Evolutionary conservation across 2,329 filamentous ascomycete genomes (phyloP).

Genomic region (Aspergillaceae sp.): DNA sequence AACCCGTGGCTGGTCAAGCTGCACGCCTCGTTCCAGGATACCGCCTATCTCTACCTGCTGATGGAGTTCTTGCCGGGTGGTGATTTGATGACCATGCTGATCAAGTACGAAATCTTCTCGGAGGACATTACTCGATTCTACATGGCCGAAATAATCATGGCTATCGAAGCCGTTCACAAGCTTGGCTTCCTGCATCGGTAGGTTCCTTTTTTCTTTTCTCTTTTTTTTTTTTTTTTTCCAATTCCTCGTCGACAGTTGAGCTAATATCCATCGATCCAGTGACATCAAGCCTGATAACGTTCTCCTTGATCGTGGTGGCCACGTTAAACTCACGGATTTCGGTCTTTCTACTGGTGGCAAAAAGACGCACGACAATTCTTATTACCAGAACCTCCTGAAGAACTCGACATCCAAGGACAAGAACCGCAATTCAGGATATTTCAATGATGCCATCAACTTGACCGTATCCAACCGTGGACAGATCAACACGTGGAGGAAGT

Average conservation of each 20-base stretch:
- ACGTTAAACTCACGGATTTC: slow-evolving; percentile 98
- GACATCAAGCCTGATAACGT: slow-evolving; percentile 99
- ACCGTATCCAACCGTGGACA: slow-evolving; percentile 96
- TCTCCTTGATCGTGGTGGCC: slow-evolving; percentile 83
- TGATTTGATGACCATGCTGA: slow-evolving; percentile 99
- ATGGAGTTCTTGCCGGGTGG: slow-evolving; percentile 99
- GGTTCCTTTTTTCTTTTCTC: slow-evolving; percentile 21
- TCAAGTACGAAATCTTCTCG: slow-evolving; percentile 99
- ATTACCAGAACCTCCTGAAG: slow-evolving; percentile 93
- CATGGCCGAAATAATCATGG: slow-evolving; percentile 94
- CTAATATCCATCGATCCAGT: slow-evolving; percentile 41
- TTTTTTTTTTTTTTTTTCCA: no score
- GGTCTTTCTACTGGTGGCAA: slow-evolving; percentile 97
- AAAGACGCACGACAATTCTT: slow-evolving; percentile 94
- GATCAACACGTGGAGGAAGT: slow-evolving; percentile 98
- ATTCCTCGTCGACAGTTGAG: neutral
- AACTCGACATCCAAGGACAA: slow-evolving; percentile 61
- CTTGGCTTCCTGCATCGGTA: slow-evolving; percentile 97
- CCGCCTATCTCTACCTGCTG: slow-evolving; percentile 93
- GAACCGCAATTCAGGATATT: slow-evolving; percentile 86
- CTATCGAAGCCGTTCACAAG: slow-evolving; percentile 98
- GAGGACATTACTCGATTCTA: slow-evolving; percentile 99
- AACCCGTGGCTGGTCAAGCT: slow-evolving; percentile 99
- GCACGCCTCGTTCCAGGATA: slow-evolving; percentile 95
- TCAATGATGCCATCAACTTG: slow-evolving; percentile 88